Evolutionary conservation across 2,329 filamentous ascomycete species (phyloP).

Genomic region (Conoideocrella luteorostrata): DNA sequence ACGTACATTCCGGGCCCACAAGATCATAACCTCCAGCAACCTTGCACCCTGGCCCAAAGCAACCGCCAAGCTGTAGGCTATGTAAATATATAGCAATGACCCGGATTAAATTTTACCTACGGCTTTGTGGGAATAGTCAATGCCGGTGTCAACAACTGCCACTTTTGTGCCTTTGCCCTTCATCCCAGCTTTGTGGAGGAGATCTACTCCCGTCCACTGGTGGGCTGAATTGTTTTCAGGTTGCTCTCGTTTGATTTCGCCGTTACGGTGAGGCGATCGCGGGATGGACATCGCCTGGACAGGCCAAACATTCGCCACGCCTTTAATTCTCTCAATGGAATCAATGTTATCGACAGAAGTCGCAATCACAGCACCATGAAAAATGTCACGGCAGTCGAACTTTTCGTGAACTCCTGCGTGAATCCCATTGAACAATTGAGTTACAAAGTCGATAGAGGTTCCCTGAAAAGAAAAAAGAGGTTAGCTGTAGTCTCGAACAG

Average conservation of each 20-base stretch:
- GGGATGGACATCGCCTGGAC: conserved; percentile 18
- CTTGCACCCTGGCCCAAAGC: conserved; percentile 33
- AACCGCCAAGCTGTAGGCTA: conserved; percentile 30
- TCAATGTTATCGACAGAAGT: conserved; percentile 25
- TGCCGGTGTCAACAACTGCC: conserved; percentile 33
- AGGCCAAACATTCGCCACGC: conserved; percentile 32
- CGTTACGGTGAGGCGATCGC: neutral
- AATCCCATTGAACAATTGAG: conserved; percentile 16
- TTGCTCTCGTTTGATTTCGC: conserved; percentile 19
- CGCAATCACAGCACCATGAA: conserved; percentile 28
- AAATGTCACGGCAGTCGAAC: conserved; percentile 29
- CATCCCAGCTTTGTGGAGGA: conserved; percentile 30
- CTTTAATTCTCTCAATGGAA: conserved; percentile 23
- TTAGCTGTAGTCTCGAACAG: neutral
- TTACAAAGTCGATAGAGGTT: conserved; percentile 11
- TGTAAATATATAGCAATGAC: too few relatives aligned
- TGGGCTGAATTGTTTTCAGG: conserved; percentile 23
- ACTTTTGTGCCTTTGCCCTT: conserved; percentile 31
- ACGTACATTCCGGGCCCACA: conserved; percentile 26
- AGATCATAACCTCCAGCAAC: conserved; percentile 32
- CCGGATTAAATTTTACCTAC: too few relatives aligned
- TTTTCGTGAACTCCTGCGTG: conserved; percentile 15
- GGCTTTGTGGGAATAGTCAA: conserved; percentile 33
- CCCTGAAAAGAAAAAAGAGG: conserved; percentile 6
- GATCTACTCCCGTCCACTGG: conserved; percentile 31